phyloP scores from a whole-genome alignment of 768 basidiomycete species.

The Galerina sulciceps region DNA sequence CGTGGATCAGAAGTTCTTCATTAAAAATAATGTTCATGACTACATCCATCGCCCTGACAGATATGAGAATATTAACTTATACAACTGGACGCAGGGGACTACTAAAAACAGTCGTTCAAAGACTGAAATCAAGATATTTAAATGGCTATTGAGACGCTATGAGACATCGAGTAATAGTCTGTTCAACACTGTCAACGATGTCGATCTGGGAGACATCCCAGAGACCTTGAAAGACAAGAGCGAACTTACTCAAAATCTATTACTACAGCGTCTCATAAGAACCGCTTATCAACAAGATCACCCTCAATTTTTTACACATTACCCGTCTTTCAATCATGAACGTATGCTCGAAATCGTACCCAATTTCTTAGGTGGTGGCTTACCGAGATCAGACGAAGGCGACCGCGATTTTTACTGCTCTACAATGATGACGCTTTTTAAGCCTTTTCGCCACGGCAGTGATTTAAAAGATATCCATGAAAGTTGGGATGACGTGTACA shows the following conservation, averaged over 20 bases:
- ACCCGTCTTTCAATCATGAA: neutral
- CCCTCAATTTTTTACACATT: neutral
- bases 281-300: constrained; percentile 12
- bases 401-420: neutral
- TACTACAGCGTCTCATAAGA: neutral
- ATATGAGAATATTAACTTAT: neutral
- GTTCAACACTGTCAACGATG: neutral
- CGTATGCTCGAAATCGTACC: neutral
- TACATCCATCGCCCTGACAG: neutral
- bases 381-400: neutral
- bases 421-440: neutral
- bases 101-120: neutral
- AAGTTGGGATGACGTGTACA: constrained; percentile 28
- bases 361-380: neutral
- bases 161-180: neutral
- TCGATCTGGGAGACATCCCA: neutral
- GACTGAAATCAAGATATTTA: neutral
- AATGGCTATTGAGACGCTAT: neutral
- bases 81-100: neutral
- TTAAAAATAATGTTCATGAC: neutral
- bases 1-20: neutral
- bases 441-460: constrained; percentile 21
- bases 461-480: constrained; percentile 21
- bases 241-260: no score
- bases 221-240: neutral